Evolutionary conservation across 805 yeast species (phyloP).

Genomic region (Yarrowia bubula): DNA sequence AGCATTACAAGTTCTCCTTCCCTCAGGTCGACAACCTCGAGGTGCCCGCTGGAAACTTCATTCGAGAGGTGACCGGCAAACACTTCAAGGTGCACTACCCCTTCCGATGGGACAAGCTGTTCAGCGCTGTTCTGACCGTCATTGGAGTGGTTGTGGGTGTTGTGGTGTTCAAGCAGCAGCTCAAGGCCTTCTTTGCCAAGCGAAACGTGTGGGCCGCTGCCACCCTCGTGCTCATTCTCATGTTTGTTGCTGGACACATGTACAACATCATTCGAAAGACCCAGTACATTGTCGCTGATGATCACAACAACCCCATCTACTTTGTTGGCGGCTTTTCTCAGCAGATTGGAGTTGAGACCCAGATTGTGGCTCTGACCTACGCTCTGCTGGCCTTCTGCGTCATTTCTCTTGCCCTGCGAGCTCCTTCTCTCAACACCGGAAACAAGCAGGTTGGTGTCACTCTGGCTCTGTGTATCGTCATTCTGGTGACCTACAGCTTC

Average conservation of each 20-base stretch:
- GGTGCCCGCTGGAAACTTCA: slow-evolving; percentile 28
- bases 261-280: slow-evolving; percentile 79
- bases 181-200: slow-evolving; percentile 47
- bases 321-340: slow-evolving; percentile 64
- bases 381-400: slow-evolving; percentile 63
- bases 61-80: slow-evolving; percentile 33
- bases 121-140: slow-evolving; percentile 26
- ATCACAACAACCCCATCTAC: slow-evolving; percentile 49
- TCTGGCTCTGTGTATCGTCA: slow-evolving; percentile 43
- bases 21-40: slow-evolving; percentile 35
- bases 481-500: slow-evolving; percentile 61
- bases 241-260: slow-evolving; percentile 90
- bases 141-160: slow-evolving; percentile 27
- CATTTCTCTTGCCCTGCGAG: slow-evolving; percentile 57
- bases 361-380: slow-evolving; percentile 71
- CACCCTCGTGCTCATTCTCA: slow-evolving; percentile 59
- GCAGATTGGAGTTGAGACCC: slow-evolving; percentile 88
- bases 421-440: slow-evolving; percentile 49
- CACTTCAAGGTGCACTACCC: slow-evolving; percentile 38
- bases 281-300: slow-evolving; percentile 49
- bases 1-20: slow-evolving; percentile 39
- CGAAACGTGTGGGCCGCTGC: slow-evolving; percentile 71
- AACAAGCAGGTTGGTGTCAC: slow-evolving; percentile 52
- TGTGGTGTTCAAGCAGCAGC: slow-evolving; percentile 35
- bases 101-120: slow-evolving; percentile 34